Conservation (phyloP, 106 monocot genomes). For the Phalaenopsis equestris region DNA sequence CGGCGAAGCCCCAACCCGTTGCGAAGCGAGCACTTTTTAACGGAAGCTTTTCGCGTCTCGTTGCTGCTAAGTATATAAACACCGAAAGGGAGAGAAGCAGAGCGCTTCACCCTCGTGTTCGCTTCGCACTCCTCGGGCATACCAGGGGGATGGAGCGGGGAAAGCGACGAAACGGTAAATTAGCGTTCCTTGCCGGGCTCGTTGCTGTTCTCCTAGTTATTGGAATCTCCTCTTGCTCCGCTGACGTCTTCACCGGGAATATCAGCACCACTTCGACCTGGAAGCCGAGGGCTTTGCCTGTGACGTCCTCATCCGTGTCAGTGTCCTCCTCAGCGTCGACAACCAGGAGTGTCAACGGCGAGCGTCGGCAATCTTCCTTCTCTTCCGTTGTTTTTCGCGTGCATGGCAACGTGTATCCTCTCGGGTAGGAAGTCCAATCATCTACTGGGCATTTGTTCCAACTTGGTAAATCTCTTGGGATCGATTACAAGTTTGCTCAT, state of each 20-base stretch:
- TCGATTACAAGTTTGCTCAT: neutral
- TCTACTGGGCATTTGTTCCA: neutral
- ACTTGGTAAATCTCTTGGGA: neutral
- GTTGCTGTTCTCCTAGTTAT: neutral
- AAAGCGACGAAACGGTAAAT: neutral
- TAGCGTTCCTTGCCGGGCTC: neutral
- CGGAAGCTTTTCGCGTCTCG: neutral
- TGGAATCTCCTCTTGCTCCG: neutral
- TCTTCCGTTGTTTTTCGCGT: constrained; percentile 77
- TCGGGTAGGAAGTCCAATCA: constrained; percentile 34
- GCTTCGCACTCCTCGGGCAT: neutral
- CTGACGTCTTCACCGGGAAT: constrained; percentile 11
- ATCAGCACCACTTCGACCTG: neutral
- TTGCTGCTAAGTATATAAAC: neutral
- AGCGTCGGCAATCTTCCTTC: neutral
- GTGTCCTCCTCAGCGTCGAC: too few relatives aligned
- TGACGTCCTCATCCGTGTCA: neutral
- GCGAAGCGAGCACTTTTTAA: neutral
- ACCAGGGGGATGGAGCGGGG: neutral
- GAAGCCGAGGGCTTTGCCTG: constrained; percentile 3
- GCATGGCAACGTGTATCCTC: constrained; percentile 79
- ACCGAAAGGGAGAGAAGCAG: neutral
- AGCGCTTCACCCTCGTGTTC: neutral
- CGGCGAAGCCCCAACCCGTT: neutral
- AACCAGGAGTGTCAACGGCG: neutral